Conservation (phyloP, 805 yeast genomes). For the Yarrowia sp. region DNA sequence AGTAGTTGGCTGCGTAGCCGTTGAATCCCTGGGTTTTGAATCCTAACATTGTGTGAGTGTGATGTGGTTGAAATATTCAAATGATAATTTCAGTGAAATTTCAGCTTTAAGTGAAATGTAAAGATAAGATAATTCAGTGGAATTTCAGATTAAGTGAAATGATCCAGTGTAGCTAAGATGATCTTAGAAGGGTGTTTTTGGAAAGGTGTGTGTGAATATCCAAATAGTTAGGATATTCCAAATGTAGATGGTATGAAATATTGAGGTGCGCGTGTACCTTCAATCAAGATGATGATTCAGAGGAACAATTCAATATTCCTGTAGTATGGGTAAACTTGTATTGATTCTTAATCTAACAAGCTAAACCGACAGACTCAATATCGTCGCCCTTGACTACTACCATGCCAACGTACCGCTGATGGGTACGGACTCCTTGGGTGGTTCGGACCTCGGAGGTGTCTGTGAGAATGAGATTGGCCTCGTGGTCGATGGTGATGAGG, state of each 20-base stretch:
- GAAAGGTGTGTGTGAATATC: no score
- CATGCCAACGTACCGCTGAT: slow-evolving; percentile 48
- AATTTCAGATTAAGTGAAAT: background rate
- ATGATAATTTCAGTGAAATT: no score
- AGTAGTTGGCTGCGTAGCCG: slow-evolving; percentile 87
- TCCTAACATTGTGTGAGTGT: slow-evolving; percentile 60
- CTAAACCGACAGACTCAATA: slow-evolving; percentile 44
- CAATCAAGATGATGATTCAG: no score
- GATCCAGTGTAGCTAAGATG: no score
- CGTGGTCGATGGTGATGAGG: slow-evolving; percentile 47
- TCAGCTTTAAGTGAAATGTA: background rate
- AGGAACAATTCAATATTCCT: no score
- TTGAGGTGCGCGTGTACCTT: no score
- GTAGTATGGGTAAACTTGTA: no score
- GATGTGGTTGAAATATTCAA: no score
- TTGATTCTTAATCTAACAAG: slow-evolving; percentile 27
- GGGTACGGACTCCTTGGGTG: slow-evolving; percentile 41
- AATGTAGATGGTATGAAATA: no score
- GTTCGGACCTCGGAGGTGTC: slow-evolving; percentile 49
- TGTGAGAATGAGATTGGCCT: slow-evolving; percentile 48
- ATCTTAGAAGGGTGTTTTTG: no score
- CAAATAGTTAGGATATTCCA: no score
- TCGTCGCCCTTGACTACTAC: slow-evolving; percentile 49
- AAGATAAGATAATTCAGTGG: background rate
- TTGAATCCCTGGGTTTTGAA: slow-evolving; percentile 80